Conservation (phyloP, 441 rosid genomes). For the Biscutella laevigata region DNA sequence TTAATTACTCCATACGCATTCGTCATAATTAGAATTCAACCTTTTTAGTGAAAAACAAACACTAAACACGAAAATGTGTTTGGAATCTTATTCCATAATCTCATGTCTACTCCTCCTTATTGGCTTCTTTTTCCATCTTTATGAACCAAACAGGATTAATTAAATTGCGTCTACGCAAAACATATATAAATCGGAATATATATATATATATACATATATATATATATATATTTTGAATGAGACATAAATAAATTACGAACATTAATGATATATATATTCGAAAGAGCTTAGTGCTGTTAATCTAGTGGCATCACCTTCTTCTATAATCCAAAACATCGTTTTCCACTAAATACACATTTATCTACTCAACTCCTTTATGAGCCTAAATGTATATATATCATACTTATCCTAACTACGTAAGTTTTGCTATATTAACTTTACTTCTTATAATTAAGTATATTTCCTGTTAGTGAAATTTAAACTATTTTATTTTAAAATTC, state of each 20-base stretch:
- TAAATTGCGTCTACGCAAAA: no score
- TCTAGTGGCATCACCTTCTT: slow-evolving; percentile 13
- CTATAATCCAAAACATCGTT: slow-evolving; percentile 21
- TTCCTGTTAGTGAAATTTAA: no score
- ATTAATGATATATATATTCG: neutral
- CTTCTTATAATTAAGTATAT: no score
- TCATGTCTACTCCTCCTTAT: slow-evolving; percentile 18
- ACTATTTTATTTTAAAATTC: neutral
- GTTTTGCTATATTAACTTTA: neutral
- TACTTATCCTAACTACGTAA: slow-evolving; percentile 11
- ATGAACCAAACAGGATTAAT: neutral
- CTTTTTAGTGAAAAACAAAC: neutral
- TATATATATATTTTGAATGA: neutral
- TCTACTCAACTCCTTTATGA: slow-evolving; percentile 6
- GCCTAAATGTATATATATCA: slow-evolving; percentile 10
- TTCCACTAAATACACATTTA: slow-evolving; percentile 13
- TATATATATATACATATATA: neutral
- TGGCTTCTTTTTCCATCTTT: slow-evolving; percentile 1
- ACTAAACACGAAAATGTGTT: slow-evolving; percentile 7
- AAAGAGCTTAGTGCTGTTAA: slow-evolving; percentile 15
- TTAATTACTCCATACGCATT: slow-evolving; percentile 21
- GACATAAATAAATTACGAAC: neutral
- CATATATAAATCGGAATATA: neutral
- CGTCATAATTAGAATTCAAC: slow-evolving; percentile 7
- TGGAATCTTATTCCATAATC: slow-evolving; percentile 15